Conservation (phyloP, 306 rosid species). For the Myrica gale region DNA sequence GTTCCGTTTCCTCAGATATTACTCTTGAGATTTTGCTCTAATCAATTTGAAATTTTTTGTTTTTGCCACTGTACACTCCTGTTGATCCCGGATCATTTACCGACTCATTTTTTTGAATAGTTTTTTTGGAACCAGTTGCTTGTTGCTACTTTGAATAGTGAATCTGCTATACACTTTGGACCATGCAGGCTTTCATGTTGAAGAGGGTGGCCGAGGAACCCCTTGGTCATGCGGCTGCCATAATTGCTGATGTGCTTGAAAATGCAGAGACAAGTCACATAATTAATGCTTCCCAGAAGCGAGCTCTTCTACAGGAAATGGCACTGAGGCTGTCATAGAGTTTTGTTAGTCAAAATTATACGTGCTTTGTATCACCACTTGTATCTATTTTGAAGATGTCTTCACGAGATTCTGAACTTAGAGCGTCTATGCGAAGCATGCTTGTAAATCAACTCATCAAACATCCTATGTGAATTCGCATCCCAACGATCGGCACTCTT, state of each 20-base stretch:
- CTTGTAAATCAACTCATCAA: slow-evolving; percentile 48
- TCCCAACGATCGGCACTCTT: background rate
- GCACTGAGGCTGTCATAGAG: slow-evolving; percentile 74
- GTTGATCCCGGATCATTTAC: too few species aligned
- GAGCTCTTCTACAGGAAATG: slow-evolving; percentile 97
- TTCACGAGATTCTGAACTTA: slow-evolving; percentile 31
- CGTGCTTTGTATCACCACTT: slow-evolving; percentile 25
- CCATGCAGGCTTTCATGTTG: slow-evolving; percentile 88
- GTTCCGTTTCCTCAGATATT: background rate
- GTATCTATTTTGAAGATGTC: slow-evolving; percentile 32
- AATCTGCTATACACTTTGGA: slow-evolving; percentile 8
- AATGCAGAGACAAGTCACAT: slow-evolving; percentile 83
- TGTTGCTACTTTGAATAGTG: background rate
- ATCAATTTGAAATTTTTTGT: background rate
- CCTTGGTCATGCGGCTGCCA: slow-evolving; percentile 97
- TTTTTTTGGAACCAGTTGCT: background rate
- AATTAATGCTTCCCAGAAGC: slow-evolving; percentile 84
- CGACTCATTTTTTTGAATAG: background rate
- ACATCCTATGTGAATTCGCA: background rate
- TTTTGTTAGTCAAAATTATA: background rate
- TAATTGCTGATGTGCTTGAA: slow-evolving; percentile 91
- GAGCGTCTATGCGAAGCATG: slow-evolving; percentile 47
- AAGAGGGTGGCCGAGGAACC: slow-evolving; percentile 91
- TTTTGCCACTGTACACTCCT: background rate
- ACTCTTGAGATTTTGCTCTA: background rate